These are phyloP conservation scores for Vachellia collinsii DNA, from an alignment of 306 rosid genomes.

Conservation along the genomic window DNA sequence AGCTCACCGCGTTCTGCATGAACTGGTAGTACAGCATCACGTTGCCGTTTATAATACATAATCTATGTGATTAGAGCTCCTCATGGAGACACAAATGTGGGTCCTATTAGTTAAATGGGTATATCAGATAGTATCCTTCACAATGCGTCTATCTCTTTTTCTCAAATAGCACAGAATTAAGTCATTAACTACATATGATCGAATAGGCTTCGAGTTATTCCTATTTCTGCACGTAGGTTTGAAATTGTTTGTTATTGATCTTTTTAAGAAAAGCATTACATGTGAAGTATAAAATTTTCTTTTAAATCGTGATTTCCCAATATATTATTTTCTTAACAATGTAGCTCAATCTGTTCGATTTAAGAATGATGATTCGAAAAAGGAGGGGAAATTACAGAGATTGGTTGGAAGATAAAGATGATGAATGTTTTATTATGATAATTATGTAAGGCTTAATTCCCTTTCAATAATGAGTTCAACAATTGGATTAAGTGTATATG, in stretches of 20 bases:
- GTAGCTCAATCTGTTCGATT: background rate
- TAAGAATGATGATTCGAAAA: background rate
- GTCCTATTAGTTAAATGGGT: background rate
- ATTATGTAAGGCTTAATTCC: no score
- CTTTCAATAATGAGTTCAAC: background rate
- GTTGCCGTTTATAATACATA: constrained; percentile 65
- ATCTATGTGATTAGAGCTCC: background rate
- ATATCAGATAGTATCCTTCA: background rate
- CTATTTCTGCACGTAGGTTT: background rate
- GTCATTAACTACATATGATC: no score
- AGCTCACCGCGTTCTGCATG: constrained; percentile 52
- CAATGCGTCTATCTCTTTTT: background rate
- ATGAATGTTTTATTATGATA: no score
- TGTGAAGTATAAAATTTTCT: background rate
- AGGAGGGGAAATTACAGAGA: no score
- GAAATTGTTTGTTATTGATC: background rate
- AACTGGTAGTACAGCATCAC: constrained; percentile 66
- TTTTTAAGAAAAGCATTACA: background rate
- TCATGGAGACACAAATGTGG: background rate
- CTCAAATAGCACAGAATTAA: background rate
- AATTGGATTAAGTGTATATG: background rate
- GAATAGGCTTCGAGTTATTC: background rate
- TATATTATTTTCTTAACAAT: background rate
- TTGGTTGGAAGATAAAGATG: no score
- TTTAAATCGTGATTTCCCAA: background rate